These are phyloP conservation scores for Chamaenerion angustifolium DNA, from an alignment of 345 rosid species.

Conservation along the genomic window DNA sequence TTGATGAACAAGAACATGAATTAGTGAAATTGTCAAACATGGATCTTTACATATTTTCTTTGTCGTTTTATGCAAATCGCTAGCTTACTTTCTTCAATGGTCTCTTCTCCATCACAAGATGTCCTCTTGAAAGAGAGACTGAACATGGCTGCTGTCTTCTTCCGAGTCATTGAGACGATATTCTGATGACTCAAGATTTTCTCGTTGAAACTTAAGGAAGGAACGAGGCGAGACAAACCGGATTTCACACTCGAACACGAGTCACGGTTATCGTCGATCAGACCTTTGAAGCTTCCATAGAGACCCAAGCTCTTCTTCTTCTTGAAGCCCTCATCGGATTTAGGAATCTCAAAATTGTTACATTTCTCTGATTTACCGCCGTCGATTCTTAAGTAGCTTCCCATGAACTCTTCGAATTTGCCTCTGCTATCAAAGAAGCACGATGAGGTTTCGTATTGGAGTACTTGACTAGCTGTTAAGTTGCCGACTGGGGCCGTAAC, in stretches of 20 bases:
- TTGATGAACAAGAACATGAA: too few species aligned
- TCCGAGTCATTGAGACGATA: constrained; percentile 19
- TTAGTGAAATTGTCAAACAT: too few species aligned
- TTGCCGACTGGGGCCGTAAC: constrained; percentile 24
- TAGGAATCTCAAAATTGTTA: constrained; percentile 20
- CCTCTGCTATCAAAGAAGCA: constrained; percentile 32
- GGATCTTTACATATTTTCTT: too few species aligned
- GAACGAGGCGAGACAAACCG: constrained; percentile 23
- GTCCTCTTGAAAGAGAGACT: constrained; percentile 53
- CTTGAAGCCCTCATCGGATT: constrained; percentile 18
- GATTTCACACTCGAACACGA: constrained; percentile 12
- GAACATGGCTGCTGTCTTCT: constrained; percentile 32
- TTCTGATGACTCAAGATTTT: constrained; percentile 11
- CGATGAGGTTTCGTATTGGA: constrained; percentile 60
- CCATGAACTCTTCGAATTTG: constrained; percentile 52
- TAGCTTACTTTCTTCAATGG: constrained; percentile 28
- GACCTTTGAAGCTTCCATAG: constrained; percentile 30
- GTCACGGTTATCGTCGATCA: constrained; percentile 18
- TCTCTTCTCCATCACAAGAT: constrained; percentile 58
- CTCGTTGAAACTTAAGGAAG: constrained; percentile 33
- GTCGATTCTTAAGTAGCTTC: constrained; percentile 51
- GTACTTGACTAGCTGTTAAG: constrained; percentile 40
- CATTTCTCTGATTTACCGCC: constrained; percentile 16
- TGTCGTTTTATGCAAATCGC: not conserved
- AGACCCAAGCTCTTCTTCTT: constrained; percentile 21